Base-by-base conservation (phyloP, 331 rosid genomes). In the Rosa hybrid region DNA sequence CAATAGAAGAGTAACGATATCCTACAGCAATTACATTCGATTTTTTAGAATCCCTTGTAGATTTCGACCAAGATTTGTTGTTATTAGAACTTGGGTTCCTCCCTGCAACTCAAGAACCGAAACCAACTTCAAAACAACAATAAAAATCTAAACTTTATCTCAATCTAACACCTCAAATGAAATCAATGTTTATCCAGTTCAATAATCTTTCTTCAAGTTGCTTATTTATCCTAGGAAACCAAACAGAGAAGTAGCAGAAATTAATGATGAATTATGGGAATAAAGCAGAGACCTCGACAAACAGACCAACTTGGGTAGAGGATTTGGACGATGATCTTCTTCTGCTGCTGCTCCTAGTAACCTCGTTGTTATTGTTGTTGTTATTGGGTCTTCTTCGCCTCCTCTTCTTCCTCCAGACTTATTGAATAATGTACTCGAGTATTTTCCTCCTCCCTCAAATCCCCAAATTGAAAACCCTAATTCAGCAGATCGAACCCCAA, bases 201-300 rank as follows among this genome's bases (percentile, higher is more conserved):
- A 71, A 17, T 48, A 45, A 21, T 1, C 13, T 27, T 27, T 27
- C 23, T 67, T 68, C 12, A 79, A 30, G 14, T 18, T 23, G 18
- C 12, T 53, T 25, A 20, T 42, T 75, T 44, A 27, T 27, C 30
- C 30, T 34, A 10, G 77, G 54, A 60, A 81, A 34, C 72, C 46
- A 64, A 75, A 79, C 83, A 73, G 21, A 21, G 8, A 50, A 21
- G 7, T 72, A 46, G 78, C 14, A 49, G 38, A 77, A 9, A 6
- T 57, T 42, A 20, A 74, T 45, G 30, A 23, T 30, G 39, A 12
- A 11, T 38, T 39, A 41, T 5, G 53, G 48, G 14, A 50, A 68
- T 3, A 12, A 4, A 23, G 5, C 44, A 69, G 63, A 38, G 57
- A 91, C 99, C 99, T 93, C 94, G 7, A 96, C 80, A 39, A 96